Percentiles rank a stretch among this genome's conserved stretches.
Conservation (phyloP, 148 eudicot genomes). For the Rhododendron simsii region DNA sequence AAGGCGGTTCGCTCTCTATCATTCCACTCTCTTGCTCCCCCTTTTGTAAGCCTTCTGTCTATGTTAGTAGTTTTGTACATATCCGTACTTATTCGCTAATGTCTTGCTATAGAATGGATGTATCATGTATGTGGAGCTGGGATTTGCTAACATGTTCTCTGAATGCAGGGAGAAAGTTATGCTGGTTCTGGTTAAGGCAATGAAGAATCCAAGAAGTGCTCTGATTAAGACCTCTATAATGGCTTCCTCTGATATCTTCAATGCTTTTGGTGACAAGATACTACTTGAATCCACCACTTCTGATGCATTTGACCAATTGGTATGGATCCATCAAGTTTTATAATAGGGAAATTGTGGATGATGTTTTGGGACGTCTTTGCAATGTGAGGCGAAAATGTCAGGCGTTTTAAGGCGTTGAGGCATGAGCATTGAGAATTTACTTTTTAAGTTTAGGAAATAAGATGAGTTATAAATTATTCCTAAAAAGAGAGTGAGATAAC, state of each 20-base stretch:
- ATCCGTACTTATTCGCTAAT: background rate
- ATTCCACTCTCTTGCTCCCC: constrained; percentile 64
- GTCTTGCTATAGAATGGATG: background rate
- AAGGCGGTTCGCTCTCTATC: constrained; percentile 62
- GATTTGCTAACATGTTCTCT: constrained; percentile 4
- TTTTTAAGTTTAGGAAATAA: too few species aligned
- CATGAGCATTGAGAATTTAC: too few species aligned
- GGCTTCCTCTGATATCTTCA: constrained; percentile 81
- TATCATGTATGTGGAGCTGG: background rate
- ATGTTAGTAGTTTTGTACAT: background rate
- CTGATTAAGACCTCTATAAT: constrained; percentile 86
- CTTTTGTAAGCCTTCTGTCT: constrained; percentile 45
- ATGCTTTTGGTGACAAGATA: constrained; percentile 57
- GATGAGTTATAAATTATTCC: too few species aligned
- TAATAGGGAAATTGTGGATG: background rate
- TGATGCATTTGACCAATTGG: constrained; percentile 70
- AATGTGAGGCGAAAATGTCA: too few species aligned
- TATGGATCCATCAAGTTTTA: constrained; percentile 10
- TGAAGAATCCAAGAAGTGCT: constrained; percentile 99
- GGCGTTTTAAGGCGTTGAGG: too few species aligned
- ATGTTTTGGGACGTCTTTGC: too few species aligned
- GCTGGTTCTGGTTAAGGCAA: constrained; percentile 67
- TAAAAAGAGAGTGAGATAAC: too few species aligned
- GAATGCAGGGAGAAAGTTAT: constrained; percentile 64
- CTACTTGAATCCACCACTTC: constrained; percentile 42